A percentile compares a stretch with the other conserved stretches of the same genome.
These are phyloP conservation scores for Cutaneotrichosporon cutaneum DNA, from an alignment of 1,284 basidiomycete genomes.

Conservation along the genomic window DNA sequence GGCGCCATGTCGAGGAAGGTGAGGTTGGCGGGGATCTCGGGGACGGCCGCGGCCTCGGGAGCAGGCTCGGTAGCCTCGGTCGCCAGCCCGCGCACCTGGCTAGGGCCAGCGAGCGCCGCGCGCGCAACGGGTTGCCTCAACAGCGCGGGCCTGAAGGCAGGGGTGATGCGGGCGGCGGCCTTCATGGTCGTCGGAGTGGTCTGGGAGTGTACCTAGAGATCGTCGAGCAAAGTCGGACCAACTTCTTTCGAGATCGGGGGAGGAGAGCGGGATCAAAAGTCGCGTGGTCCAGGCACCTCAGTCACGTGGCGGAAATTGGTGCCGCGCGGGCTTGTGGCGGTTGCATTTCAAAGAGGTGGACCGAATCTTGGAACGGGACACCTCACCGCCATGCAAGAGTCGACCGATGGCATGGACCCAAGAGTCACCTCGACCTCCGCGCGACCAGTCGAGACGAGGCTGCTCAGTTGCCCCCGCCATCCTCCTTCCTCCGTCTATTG, in stretches of 20 bases:
- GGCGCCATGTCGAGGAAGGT: constrained; percentile 32
- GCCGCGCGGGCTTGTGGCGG: neutral
- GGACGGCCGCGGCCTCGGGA: neutral
- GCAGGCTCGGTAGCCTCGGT: neutral
- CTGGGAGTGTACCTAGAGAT: neutral
- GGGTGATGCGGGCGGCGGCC: constrained; percentile 14
- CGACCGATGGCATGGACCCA: neutral
- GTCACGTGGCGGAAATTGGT: neutral
- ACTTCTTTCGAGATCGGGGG: constrained; percentile 4
- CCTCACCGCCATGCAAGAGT: neutral
- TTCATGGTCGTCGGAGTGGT: constrained; percentile 10
- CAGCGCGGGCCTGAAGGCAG: constrained; percentile 5
- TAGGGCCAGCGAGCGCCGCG: neutral
- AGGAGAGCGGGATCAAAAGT: neutral
- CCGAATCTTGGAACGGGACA: neutral
- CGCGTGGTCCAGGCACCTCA: neutral
- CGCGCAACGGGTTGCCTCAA: constrained; percentile 2
- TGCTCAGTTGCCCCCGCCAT: too few relatives aligned
- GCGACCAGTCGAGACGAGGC: too few relatives aligned
- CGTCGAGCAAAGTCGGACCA: constrained; percentile 9
- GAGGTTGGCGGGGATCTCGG: constrained; percentile 31
- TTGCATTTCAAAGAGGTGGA: neutral
- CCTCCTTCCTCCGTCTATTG: too few relatives aligned
- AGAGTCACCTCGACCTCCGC: neutral
- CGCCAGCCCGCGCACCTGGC: constrained; percentile 7